Percentiles rank a stretch among this genome's conserved stretches.
Conservation (phyloP, 495 filamentous ascomycete genomes). For the Aspergillus sclerotiicarbonarius region DNA sequence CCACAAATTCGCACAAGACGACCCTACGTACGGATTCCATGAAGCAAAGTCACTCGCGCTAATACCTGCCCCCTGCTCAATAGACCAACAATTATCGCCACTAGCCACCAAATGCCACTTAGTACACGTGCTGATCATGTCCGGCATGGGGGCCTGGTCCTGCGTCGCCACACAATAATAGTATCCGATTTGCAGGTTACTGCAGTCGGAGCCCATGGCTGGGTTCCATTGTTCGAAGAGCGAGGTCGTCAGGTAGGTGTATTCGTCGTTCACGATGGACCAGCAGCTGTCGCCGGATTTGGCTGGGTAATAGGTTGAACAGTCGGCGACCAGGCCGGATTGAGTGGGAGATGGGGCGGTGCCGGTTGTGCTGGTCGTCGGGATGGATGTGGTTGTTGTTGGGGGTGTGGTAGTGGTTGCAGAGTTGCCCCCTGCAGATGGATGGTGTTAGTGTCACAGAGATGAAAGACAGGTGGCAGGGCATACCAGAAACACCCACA, state of each 20-base stretch:
- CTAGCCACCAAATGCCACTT: slow-evolving; percentile 5
- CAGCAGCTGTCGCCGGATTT: not conserved
- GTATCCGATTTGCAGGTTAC: not conserved
- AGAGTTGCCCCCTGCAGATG: not conserved
- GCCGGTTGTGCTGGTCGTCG: not conserved
- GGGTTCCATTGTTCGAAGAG: slow-evolving; percentile 8
- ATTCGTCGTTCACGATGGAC: slow-evolving; percentile 4
- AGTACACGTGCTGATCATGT: slow-evolving; percentile 6
- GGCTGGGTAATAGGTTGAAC: slow-evolving; percentile 5
- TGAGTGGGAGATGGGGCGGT: slow-evolving; percentile 8
- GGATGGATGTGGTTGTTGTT: slow-evolving; percentile 5
- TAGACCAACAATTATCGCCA: slow-evolving; percentile 10
- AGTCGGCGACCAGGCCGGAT: slow-evolving; percentile 1
- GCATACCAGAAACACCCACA: slow-evolving; percentile 13
- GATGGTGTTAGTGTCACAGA: too few species aligned
- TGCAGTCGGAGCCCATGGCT: slow-evolving; percentile 3
- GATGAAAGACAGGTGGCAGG: too few species aligned
- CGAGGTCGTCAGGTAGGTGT: not conserved
- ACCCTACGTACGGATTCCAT: slow-evolving; percentile 15
- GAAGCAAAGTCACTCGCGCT: slow-evolving; percentile 6
- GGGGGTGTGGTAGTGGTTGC: not conserved
- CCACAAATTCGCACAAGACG: slow-evolving; percentile 8
- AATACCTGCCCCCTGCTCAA: slow-evolving; percentile 12
- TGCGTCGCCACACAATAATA: slow-evolving; percentile 12
- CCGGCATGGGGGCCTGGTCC: not conserved